phyloP scores from a whole-genome alignment of 2,329 filamentous ascomycete genomes.

The Apiospora saccharicola region DNA sequence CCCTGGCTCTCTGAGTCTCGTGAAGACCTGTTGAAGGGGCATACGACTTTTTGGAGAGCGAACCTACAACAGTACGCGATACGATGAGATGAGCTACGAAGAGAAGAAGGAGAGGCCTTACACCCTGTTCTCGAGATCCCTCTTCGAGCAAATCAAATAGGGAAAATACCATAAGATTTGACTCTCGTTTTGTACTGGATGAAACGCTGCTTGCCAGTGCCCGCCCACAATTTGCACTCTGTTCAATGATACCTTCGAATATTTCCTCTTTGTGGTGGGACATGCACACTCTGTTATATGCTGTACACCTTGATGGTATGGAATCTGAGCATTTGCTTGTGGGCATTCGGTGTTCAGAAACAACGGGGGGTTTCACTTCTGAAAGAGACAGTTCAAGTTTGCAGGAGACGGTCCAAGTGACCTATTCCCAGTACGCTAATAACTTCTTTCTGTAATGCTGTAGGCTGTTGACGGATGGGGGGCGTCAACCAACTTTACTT shows the following conservation, averaged over 20 bases:
- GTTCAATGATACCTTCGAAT: background rate
- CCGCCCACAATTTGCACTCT: background rate
- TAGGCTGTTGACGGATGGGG: background rate
- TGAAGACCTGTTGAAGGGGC: background rate
- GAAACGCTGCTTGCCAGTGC: background rate
- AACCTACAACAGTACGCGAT: constrained; percentile 1
- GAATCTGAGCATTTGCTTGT: background rate
- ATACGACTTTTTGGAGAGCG: background rate
- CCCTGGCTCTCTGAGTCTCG: background rate
- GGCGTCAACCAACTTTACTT: background rate
- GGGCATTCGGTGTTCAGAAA: background rate
- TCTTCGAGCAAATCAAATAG: background rate
- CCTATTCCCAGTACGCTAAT: background rate
- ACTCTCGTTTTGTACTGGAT: background rate
- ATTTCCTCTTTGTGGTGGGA: background rate
- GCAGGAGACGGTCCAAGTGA: background rate
- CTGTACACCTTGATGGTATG: background rate
- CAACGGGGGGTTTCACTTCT: background rate
- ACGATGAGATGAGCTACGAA: constrained; percentile 17
- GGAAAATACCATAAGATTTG: background rate
- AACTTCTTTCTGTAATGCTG: background rate
- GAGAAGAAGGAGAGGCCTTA: background rate
- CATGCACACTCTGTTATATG: background rate
- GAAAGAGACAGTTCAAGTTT: background rate
- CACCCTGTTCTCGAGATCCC: background rate